Evolutionary conservation across 2,329 filamentous ascomycete genomes (phyloP), one percentile per base, ranked within the genome.

Genomic region (Fusarium sp.): DNA sequence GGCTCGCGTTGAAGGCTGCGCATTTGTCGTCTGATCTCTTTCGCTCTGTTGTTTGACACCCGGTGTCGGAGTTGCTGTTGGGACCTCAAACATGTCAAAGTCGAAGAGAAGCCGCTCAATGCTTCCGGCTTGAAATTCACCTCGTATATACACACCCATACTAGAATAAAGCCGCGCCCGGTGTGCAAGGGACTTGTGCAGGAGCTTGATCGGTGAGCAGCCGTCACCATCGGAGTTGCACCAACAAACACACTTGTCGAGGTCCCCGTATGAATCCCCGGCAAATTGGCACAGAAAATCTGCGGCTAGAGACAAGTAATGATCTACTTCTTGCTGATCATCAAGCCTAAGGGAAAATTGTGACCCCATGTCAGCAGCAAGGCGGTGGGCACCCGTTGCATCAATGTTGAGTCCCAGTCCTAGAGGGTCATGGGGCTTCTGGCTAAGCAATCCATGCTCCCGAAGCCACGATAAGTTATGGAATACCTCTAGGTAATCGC

Each of bases 111-210:
- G 36, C 8, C 7, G 8, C 8, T 7, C 11, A 11, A 36, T 25
- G 2, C 10, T 16, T 1, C 10, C 10, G 11, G 10, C 8, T 8
- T 42, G 33, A 14, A 16, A 33, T n/a, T 25, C 0, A 0, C 1
- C 0, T 16, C 11, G 3, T 4, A 3, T 20, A 2, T 1, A 4
- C 10, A 20, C 13, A 4, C 0, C 0, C 2, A 49, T 34, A 2
- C 38, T 29, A 25, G 0, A 0, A 20, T 2, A 1, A 16, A 0
- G 1, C 1, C 0, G 4, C 2, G 1, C 6, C 2, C 20, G 14
- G 23, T 29, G 44, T 31, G 56, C 31, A 3, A 40, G 33, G 6
- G 56, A 7, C 42, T 59, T 59, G 44, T 40, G 51, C 4, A 59
- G 25, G 5, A 59, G 6, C n/a, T 27, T 50, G 11, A 59, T 31